Conservation (phyloP, 805 yeast species). For the Yamadazyma insecticola region DNA sequence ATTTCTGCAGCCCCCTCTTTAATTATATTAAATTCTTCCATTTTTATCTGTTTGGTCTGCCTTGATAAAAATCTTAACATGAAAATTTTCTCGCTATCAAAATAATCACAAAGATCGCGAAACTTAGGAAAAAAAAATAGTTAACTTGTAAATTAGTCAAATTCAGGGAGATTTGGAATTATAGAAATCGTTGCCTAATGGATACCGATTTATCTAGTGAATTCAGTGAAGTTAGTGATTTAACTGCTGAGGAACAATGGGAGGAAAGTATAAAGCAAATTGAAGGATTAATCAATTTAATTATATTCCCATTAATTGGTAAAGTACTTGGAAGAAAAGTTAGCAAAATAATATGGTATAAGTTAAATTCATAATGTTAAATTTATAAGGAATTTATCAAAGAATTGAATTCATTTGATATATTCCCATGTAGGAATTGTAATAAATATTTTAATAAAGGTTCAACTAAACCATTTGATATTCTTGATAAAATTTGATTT, state of each 20-base stretch:
- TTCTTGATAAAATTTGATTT: conserved; percentile 21
- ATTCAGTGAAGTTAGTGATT: no score
- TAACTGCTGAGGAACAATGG: conserved; percentile 67
- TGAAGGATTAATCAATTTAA: conserved; percentile 51
- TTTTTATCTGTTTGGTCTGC: no score
- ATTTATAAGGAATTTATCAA: conserved; percentile 16
- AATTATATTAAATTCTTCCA: no score
- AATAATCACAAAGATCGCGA: no score
- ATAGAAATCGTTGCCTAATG: no score
- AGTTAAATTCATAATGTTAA: not conserved
- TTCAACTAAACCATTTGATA: conserved; percentile 33
- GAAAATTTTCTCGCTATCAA: no score
- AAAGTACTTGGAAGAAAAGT: conserved; percentile 61
- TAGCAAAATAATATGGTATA: conserved; percentile 41
- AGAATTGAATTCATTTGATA: conserved; percentile 25
- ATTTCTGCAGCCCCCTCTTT: conserved; percentile 84
- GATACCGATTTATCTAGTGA: no score
- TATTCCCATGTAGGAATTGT: conserved; percentile 26
- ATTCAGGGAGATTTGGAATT: no score
- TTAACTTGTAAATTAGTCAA: no score
- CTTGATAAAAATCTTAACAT: no score
- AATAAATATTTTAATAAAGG: conserved; percentile 31
- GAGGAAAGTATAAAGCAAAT: conserved; percentile 62
- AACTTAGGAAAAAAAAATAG: no score
- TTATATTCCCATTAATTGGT: conserved; percentile 63